Evolutionary conservation across 1,139 yeast genomes (phyloP), one percentile per base, ranked within the genome.

Genomic region (Kluyveromyces marxianus): DNA sequence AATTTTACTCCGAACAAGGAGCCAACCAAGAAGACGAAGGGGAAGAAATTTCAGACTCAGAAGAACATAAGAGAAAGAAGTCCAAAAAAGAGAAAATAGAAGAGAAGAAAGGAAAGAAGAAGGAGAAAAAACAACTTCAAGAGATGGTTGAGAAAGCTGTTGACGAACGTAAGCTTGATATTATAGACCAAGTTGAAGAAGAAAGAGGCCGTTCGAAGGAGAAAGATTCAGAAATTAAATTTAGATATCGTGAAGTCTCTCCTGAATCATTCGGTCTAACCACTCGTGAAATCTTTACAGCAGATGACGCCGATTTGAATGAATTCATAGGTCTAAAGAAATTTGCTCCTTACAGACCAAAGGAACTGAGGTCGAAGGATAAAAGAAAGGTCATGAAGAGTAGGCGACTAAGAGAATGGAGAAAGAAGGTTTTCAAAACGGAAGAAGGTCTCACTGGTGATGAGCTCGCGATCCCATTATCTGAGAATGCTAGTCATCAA

Each of bases 231-330:
- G 75, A 70, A 24, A 56, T 77, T 40, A 76, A 72, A 48, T 92
- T 92, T 74, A 81, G 81, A 58, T 94, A 94, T 64, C 77, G 97
- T 57, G 96, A 89, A 57, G 97, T 92, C 3, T 89, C 96, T 0
- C 97, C 99, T 3, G 98, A 94, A 59, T 69, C 90, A 7, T 94
- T 79, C 68, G 97, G 97, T 7, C 74, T 94, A 46, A 75, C 88
- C 0, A 76, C 94, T 0, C 75, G 95, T 50, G 99, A 94, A 58
- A 92, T 94, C 44, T 71, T 94, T 45, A 69, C 87, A 49, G 99
- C 98, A 7, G 94, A 86, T 59, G 98, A 94, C 62, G 74, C 76
- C 50, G 86, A 84, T 45, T 74, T 94, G 64, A 92, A 92, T 66
- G 81, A 79, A 47, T 89, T 73, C 60, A 83, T 88, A 51, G 95